These are phyloP conservation scores for Rasamsonia emersonii DNA, from an alignment of 2,329 filamentous ascomycete genomes.

Conservation along the genomic window DNA sequence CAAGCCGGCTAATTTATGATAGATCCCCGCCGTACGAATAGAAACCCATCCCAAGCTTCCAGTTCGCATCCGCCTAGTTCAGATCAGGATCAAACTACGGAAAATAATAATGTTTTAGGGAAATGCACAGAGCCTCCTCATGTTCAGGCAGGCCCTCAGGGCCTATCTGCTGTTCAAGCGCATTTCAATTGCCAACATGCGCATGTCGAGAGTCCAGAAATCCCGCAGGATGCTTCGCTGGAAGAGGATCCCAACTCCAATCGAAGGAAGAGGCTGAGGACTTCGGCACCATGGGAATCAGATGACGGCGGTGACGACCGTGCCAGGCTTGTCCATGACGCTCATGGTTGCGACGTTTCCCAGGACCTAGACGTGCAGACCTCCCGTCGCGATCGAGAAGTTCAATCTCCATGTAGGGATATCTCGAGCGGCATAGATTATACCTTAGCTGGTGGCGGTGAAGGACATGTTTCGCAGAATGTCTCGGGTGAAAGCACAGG, in stretches of 20 bases:
- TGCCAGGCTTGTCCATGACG: too few species aligned
- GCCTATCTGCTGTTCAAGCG: too few species aligned
- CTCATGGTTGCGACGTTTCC: neutral
- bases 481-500: too few species aligned
- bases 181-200: too few species aligned
- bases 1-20: slow-evolving; percentile 7
- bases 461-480: too few species aligned
- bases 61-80: neutral
- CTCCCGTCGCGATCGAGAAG: neutral
- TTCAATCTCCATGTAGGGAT: too few species aligned
- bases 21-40: slow-evolving; percentile 13
- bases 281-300: slow-evolving; percentile 2
- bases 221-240: slow-evolving; percentile 7
- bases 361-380: neutral
- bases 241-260: slow-evolving; percentile 25
- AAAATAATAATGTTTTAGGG: neutral
- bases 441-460: too few species aligned
- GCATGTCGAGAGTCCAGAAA: slow-evolving; percentile 1
- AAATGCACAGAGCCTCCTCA: neutral
- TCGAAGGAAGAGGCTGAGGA: slow-evolving; percentile 30
- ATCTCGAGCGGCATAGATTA: too few species aligned
- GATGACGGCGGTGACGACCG: too few species aligned
- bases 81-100: neutral
- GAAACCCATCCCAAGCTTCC: slow-evolving; percentile 1
- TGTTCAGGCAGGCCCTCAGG: too few species aligned